Evolutionary conservation across 768 basidiomycete species (phyloP).

Genomic region (Peribolospora baueri): DNA sequence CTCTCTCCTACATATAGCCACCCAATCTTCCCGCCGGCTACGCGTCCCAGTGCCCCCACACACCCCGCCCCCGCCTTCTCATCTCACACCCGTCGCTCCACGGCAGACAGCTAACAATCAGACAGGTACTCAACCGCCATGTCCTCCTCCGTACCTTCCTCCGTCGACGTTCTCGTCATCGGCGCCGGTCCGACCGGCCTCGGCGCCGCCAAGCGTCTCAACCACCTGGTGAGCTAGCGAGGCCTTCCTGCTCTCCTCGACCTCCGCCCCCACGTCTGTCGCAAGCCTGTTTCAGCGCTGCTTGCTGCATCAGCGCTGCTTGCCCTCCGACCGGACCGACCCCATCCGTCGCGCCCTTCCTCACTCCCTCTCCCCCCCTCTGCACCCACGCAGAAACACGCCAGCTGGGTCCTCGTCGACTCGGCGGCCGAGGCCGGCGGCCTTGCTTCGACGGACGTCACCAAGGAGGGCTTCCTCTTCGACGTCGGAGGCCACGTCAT

Average conservation of each 20-base stretch:
- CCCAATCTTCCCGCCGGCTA: too few relatives aligned
- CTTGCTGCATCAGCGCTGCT: background rate
- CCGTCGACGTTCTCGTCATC: background rate
- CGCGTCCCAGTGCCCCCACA: too few relatives aligned
- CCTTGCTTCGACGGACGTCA: conserved; percentile 20
- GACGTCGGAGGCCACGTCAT: conserved; percentile 23
- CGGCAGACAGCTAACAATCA: too few relatives aligned
- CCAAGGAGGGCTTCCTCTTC: conserved; percentile 21
- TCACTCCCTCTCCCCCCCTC: background rate
- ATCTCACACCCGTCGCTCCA: too few relatives aligned
- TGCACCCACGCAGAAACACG: conserved; percentile 10
- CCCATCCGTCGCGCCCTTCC: background rate
- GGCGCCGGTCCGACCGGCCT: conserved; percentile 16
- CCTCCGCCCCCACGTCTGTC: background rate
- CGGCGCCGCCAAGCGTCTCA: conserved; percentile 21
- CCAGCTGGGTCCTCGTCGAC: conserved; percentile 18
- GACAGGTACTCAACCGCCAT: too few relatives aligned
- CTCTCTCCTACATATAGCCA: too few relatives aligned
- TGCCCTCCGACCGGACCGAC: background rate
- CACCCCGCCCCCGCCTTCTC: too few relatives aligned
- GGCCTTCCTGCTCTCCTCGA: background rate
- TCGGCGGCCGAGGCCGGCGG: conserved; percentile 17
- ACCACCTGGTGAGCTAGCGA: conserved; percentile 15
- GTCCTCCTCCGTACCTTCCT: too few relatives aligned
- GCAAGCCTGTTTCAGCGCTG: background rate